Evolutionary conservation across 2,329 filamentous ascomycete genomes (phyloP).

Genomic region (Emergomyces orientalis): DNA sequence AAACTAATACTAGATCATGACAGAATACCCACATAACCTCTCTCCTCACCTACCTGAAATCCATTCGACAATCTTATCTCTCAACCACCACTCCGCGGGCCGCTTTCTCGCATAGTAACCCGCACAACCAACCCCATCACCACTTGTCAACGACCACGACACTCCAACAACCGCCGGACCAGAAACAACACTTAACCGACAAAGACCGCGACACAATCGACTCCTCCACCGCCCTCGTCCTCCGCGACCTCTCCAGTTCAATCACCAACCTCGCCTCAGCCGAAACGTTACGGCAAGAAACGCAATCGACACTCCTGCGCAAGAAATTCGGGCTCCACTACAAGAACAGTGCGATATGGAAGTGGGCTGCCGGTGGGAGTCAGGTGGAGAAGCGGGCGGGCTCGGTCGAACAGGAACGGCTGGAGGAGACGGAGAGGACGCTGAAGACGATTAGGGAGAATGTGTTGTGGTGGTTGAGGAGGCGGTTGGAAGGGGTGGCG

Average conservation of each 20-base stretch:
- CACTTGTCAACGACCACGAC: slow-evolving; percentile 38
- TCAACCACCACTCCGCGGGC: slow-evolving; percentile 62
- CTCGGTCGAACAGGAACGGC: slow-evolving; percentile 57
- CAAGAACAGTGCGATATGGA: slow-evolving; percentile 48
- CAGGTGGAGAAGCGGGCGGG: slow-evolving; percentile 40
- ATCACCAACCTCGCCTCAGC: slow-evolving; percentile 73
- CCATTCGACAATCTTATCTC: slow-evolving; percentile 83
- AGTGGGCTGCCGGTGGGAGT: slow-evolving; percentile 50
- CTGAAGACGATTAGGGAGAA: slow-evolving; percentile 66
- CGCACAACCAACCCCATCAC: slow-evolving; percentile 18
- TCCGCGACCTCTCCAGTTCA: slow-evolving; percentile 73
- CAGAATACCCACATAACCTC: slow-evolving; percentile 79
- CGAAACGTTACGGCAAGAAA: slow-evolving; percentile 70
- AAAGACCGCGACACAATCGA: slow-evolving; percentile 79
- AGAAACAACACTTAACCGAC: slow-evolving; percentile 60
- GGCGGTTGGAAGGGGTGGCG: slow-evolving; percentile 65
- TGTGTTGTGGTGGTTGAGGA: slow-evolving; percentile 71
- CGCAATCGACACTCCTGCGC: slow-evolving; percentile 58
- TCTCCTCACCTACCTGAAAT: slow-evolving; percentile 68
- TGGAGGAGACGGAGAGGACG: slow-evolving; percentile 61
- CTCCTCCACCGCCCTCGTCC: slow-evolving; percentile 71
- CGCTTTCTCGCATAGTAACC: slow-evolving; percentile 30
- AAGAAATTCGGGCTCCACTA: slow-evolving; percentile 55
- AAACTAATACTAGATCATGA: background rate
- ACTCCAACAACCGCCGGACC: slow-evolving; percentile 21